Conservation (phyloP, 202 grass and related monocot species). For the Zizania palustris region DNA sequence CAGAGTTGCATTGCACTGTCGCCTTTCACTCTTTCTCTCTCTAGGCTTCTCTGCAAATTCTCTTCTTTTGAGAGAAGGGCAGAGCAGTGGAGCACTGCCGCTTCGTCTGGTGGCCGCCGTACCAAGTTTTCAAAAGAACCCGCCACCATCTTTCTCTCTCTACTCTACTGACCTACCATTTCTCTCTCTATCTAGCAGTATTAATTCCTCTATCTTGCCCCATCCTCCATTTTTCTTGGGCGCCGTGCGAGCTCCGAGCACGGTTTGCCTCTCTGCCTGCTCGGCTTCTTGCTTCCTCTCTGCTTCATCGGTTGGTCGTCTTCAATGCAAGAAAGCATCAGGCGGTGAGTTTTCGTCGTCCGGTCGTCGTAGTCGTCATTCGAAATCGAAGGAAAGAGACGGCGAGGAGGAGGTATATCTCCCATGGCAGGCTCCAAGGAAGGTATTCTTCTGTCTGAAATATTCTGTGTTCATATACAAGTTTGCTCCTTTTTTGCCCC, state of each 20-base stretch:
- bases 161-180: neutral
- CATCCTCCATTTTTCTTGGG: constrained; percentile 45
- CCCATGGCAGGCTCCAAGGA: constrained; percentile 65
- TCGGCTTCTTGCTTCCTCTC: neutral
- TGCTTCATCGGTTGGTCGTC: constrained; percentile 23
- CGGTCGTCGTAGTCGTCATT: neutral
- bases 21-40: neutral
- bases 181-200: constrained; percentile 25
- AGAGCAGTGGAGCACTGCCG: constrained; percentile 47
- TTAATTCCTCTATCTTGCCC: constrained; percentile 32
- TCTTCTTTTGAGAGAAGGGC: constrained; percentile 65
- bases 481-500: constrained; percentile 15
- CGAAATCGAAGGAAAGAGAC: constrained; percentile 39
- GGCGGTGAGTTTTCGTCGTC: constrained; percentile 37
- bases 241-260: constrained; percentile 40
- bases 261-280: constrained; percentile 16
- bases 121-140: constrained; percentile 68
- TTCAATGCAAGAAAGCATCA: constrained; percentile 58
- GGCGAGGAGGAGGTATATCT: constrained; percentile 2
- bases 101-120: too few species aligned
- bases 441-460: constrained; percentile 58
- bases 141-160: constrained; percentile 34
- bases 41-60: constrained; percentile 31
- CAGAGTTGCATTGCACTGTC: neutral
- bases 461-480: constrained; percentile 36